Evolutionary conservation across 2,329 filamentous ascomycete species (phyloP).

Genomic region (Trichophyton simii): DNA sequence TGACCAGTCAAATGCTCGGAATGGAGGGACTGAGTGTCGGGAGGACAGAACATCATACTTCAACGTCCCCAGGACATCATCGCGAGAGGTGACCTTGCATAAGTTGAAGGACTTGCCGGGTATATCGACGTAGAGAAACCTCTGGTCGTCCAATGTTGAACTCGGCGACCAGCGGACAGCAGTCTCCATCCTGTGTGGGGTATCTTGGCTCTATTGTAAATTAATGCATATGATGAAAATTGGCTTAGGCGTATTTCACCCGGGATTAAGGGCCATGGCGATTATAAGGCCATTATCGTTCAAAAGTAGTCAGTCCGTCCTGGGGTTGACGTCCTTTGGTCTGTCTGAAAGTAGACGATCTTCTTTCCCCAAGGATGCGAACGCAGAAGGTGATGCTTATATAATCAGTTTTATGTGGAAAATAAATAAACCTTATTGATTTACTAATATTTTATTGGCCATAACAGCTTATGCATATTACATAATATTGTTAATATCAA

Average conservation of each 20-base stretch:
- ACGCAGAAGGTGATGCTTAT: no score
- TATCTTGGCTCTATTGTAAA: not conserved
- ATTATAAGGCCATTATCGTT: not conserved
- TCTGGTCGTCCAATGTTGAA: slow-evolving; percentile 40
- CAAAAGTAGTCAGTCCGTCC: not conserved
- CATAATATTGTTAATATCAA: no score
- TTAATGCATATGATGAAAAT: not conserved
- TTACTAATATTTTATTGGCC: no score
- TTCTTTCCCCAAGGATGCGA: not conserved
- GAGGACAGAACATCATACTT: slow-evolving; percentile 43
- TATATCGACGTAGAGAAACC: slow-evolving; percentile 51
- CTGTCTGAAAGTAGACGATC: not conserved
- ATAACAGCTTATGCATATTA: no score
- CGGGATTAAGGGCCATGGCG: slow-evolving; percentile 7
- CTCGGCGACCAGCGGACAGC: slow-evolving; percentile 53
- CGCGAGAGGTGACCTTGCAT: slow-evolving; percentile 37
- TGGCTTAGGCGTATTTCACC: not conserved
- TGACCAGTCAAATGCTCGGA: slow-evolving; percentile 56
- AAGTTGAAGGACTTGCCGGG: slow-evolving; percentile 46
- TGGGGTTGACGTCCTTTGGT: not conserved
- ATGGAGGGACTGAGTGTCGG: slow-evolving; percentile 45
- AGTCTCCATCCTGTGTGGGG: slow-evolving; percentile 38
- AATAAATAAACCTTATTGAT: no score
- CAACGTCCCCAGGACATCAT: slow-evolving; percentile 26
- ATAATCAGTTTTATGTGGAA: no score